A percentile compares a stretch with the other conserved stretches of the same genome.
phyloP scores from a whole-genome alignment of 305 asterid species.

The Stenogyne calaminthoides region DNA sequence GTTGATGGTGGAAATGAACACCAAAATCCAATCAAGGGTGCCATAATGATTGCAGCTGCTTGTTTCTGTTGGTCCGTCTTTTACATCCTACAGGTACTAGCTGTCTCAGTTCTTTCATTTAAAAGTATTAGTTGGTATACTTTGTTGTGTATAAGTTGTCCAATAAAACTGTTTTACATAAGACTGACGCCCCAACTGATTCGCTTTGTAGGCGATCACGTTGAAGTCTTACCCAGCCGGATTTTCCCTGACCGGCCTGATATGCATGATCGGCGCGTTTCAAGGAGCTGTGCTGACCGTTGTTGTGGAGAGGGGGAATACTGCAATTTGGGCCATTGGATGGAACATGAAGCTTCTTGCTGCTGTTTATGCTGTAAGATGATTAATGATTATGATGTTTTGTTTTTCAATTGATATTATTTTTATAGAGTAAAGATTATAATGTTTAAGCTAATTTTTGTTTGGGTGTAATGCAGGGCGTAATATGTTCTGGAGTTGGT shows the following conservation, averaged over 20 bases:
- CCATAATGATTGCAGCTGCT: constrained; percentile 61
- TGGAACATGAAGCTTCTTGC: constrained; percentile 57
- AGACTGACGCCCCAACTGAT: no score
- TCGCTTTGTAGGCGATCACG: constrained; percentile 37
- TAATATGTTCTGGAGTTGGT: constrained; percentile 60
- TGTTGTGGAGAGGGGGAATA: constrained; percentile 47
- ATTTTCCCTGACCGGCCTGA: constrained; percentile 58
- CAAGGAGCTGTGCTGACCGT: constrained; percentile 60
- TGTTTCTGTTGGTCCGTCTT: constrained; percentile 73
- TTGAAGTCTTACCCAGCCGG: constrained; percentile 74
- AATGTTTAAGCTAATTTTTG: background rate
- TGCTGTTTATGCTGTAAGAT: constrained; percentile 59
- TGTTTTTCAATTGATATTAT: no score
- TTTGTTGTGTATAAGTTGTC: no score
- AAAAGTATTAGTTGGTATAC: no score
- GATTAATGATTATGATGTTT: background rate
- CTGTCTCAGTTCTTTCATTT: no score
- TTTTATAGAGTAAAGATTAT: no score
- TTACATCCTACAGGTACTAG: constrained; percentile 61
- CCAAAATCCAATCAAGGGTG: constrained; percentile 54
- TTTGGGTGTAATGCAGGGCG: constrained; percentile 51
- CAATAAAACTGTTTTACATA: no score
- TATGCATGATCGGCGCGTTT: constrained; percentile 61
- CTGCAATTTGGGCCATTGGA: constrained; percentile 52
- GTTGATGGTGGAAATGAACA: constrained; percentile 15